Conservation (phyloP, 495 filamentous ascomycete species). For the Echria macrotheca region DNA sequence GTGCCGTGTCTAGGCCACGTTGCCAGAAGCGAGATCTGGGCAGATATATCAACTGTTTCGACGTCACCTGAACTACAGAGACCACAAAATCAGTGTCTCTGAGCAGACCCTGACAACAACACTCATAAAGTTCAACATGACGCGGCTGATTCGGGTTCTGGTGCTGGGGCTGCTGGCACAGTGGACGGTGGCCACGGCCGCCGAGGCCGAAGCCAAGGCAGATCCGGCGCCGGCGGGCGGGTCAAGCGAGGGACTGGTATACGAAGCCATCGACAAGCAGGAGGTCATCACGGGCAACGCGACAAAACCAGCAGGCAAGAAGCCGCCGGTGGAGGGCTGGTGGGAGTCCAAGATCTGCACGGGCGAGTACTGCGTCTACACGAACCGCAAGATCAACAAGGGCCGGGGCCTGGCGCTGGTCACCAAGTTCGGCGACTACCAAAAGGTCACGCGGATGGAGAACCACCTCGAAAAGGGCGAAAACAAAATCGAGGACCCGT, state of each 20-base stretch:
- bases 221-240: conserved; percentile 3
- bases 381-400: conserved; percentile 23
- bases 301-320: conserved; percentile 5
- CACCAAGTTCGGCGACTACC: conserved; percentile 21
- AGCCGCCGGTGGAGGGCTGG: conserved; percentile 23
- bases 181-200: conserved; percentile 5
- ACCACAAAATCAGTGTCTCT: too few relatives aligned
- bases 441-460: conserved; percentile 22
- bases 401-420: conserved; percentile 26
- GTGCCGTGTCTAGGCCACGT: conserved; percentile 24
- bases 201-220: conserved; percentile 3
- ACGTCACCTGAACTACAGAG: too few relatives aligned
- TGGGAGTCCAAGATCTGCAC: conserved; percentile 27
- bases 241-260: conserved; percentile 22
- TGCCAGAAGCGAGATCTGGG: conserved; percentile 11
- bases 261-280: conserved; percentile 24
- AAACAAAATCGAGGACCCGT: conserved; percentile 15
- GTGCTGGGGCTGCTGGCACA: conserved; percentile 16
- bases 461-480: conserved; percentile 20
- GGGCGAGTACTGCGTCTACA: conserved; percentile 30
- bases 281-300: conserved; percentile 22
- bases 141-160: conserved; percentile 5
- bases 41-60: conserved; percentile 8
- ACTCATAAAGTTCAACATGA: too few relatives aligned
- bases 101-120: too few relatives aligned